Evolutionary conservation across 441 rosid species (phyloP).

Genomic region (Euphorbia celastroides): DNA sequence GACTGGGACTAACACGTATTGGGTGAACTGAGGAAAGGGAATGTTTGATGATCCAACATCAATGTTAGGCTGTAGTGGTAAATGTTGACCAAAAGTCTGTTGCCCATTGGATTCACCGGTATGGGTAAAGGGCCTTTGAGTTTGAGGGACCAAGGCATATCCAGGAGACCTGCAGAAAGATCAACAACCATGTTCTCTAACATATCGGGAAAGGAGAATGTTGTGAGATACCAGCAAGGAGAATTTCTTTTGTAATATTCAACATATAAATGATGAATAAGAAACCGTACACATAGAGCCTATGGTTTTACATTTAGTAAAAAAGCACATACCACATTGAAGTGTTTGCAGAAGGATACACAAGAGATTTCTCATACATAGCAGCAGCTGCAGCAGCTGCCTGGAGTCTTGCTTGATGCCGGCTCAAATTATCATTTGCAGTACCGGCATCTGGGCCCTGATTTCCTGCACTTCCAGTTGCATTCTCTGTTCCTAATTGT

Average conservation of each 20-base stretch:
- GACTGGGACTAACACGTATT: conserved; percentile 37
- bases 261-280: not conserved
- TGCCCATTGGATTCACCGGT: conserved; percentile 23
- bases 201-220: conserved; percentile 1
- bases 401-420: conserved; percentile 75
- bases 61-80: conserved; percentile 23
- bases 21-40: conserved; percentile 27
- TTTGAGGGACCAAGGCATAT: conserved; percentile 42
- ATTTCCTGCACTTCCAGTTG: conserved; percentile 36
- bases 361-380: conserved; percentile 73
- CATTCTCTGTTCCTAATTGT: conserved; percentile 28
- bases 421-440: conserved; percentile 39
- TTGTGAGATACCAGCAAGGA: conserved; percentile 1
- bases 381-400: conserved; percentile 90
- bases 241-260: too few species aligned
- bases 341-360: conserved; percentile 74
- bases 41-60: conserved; percentile 30
- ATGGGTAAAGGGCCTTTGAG: conserved; percentile 24
- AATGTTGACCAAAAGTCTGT: conserved; percentile 24
- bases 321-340: conserved; percentile 18
- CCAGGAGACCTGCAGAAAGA: conserved; percentile 59
- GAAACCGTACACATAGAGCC: not conserved
- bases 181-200: not conserved
- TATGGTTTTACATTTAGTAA: not conserved
- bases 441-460: conserved; percentile 39